Evolutionary conservation across 2,329 filamentous ascomycete genomes (phyloP), one percentile per base, ranked within the genome.

Genomic region (Cladosporium sp.): DNA sequence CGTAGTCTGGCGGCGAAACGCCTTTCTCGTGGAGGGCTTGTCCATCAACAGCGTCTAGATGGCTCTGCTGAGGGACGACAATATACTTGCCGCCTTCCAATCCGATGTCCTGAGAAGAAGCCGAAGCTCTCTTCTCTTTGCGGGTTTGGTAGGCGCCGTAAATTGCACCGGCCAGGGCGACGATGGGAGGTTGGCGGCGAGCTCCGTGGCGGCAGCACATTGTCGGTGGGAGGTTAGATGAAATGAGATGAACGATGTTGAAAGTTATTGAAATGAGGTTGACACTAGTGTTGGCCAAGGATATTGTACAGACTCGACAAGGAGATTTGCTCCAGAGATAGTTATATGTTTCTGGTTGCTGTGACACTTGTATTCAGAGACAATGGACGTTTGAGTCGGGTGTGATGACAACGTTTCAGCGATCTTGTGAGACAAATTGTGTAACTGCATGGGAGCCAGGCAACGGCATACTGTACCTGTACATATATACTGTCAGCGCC

Each of bases 1-100:
- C 62, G 28, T 65, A 65, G 2, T 47, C 44, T 15, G 62, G 62
- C 14, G 62, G 62, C 38, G 52, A 41, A n/a, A 65, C 44, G 52
- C 21, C 62, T 21, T 34, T 58, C 44, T 38, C 28, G 21, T 58
- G 34, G 21, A 58, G 55, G 34, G n/a, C 55, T 6, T 11, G 32
- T 24, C 21, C 55, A 28, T 41, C 34, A 32, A 41, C 18, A 30
- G 28, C 12, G 24, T 51, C 26, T 21, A 6, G 21, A 8, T 38
- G 18, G 26, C 41, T 49, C 15, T 60, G 38, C 30, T 60, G 30
- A 36, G 47, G 59, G 10, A 52, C 47, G 8, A 32, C 8, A 12
- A 30, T 14, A 32, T 62, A 51, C 30, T 51, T 52, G 3, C 59
- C 59, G 4, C 38, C 36, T 26, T 36, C 38, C 4, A 41, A 10